Evolutionary conservation across 805 yeast species (phyloP).

Genomic region (Barnettozyma salicaria): DNA sequence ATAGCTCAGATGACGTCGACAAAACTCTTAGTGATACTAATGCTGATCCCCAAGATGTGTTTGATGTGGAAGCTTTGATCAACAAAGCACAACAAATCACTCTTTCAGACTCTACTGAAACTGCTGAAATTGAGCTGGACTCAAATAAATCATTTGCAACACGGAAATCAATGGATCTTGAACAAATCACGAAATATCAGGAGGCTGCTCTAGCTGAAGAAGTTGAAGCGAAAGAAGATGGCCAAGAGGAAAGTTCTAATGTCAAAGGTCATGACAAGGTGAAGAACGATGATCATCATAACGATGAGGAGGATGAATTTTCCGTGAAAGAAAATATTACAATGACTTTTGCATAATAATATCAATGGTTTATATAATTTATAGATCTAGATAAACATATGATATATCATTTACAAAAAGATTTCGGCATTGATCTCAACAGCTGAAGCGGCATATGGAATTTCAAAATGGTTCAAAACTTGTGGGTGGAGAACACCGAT

Average conservation of each 20-base stretch:
- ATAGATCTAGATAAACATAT: neutral
- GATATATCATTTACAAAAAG: conserved; percentile 46
- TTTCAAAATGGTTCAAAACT: conserved; percentile 78
- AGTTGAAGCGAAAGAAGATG: neutral
- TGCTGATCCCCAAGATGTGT: conserved; percentile 10
- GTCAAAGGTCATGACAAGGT: too few species aligned
- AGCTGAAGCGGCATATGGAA: conserved; percentile 87
- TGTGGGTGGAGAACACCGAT: conserved; percentile 96
- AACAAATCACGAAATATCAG: conserved; percentile 3
- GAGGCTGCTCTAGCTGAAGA: conserved; percentile 6
- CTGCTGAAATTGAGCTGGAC: neutral
- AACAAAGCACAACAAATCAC: conserved; percentile 11
- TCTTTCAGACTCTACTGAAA: neutral
- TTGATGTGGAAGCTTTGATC: conserved; percentile 20
- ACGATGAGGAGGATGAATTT: conserved; percentile 17
- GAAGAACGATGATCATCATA: neutral
- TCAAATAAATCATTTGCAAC: neutral
- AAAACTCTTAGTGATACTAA: neutral
- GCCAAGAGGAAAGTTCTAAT: too few species aligned
- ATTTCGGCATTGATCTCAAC: conserved; percentile 88
- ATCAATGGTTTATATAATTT: neutral
- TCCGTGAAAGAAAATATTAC: conserved; percentile 16
- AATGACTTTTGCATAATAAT: conserved; percentile 19
- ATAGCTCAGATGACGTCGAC: conserved; percentile 12
- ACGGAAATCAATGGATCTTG: neutral